Evolutionary conservation across 352 stramenopile genomes (phyloP).

Genomic region (Saprolegnia parasitica): DNA sequence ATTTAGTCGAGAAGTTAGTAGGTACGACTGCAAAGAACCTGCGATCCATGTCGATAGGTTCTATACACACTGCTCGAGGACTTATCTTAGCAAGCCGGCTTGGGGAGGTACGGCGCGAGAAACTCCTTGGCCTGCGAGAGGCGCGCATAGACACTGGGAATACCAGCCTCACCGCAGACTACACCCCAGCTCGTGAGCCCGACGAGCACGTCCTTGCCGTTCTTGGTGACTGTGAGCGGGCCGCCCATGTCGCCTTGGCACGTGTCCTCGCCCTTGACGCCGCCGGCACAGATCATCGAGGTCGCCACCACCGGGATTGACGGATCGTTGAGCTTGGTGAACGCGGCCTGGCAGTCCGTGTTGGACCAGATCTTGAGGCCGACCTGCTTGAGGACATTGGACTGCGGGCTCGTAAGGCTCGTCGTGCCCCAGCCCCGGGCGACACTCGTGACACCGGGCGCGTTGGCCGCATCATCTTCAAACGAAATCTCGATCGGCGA

Average conservation of each 20-base stretch:
- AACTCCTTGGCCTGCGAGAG: slow-evolving; percentile 28
- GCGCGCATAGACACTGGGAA: slow-evolving; percentile 35
- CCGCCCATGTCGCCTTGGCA: slow-evolving; percentile 39
- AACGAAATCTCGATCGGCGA: neutral
- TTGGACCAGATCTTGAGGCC: slow-evolving; percentile 47
- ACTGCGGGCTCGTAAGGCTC: slow-evolving; percentile 24
- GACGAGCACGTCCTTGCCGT: slow-evolving; percentile 36
- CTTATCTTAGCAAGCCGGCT: too few species aligned
- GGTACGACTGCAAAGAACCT: too few species aligned
- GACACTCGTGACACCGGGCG: neutral
- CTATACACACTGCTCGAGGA: too few species aligned
- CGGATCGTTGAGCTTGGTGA: slow-evolving; percentile 34
- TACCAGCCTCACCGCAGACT: slow-evolving; percentile 33
- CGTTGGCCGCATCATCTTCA: neutral
- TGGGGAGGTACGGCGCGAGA: slow-evolving; percentile 16
- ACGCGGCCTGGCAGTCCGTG: slow-evolving; percentile 31
- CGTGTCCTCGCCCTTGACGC: slow-evolving; percentile 31
- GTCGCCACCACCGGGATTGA: slow-evolving; percentile 34
- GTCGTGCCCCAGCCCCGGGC: neutral
- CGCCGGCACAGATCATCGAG: slow-evolving; percentile 33
- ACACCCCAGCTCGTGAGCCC: slow-evolving; percentile 44
- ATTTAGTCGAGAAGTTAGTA: too few species aligned
- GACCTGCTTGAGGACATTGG: slow-evolving; percentile 38
- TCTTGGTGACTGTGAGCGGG: slow-evolving; percentile 31
- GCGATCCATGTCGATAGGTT: too few species aligned